Base-by-base conservation (phyloP, 2,329 filamentous ascomycete species). In the Gnomoniopsis smithogilvyi region DNA sequence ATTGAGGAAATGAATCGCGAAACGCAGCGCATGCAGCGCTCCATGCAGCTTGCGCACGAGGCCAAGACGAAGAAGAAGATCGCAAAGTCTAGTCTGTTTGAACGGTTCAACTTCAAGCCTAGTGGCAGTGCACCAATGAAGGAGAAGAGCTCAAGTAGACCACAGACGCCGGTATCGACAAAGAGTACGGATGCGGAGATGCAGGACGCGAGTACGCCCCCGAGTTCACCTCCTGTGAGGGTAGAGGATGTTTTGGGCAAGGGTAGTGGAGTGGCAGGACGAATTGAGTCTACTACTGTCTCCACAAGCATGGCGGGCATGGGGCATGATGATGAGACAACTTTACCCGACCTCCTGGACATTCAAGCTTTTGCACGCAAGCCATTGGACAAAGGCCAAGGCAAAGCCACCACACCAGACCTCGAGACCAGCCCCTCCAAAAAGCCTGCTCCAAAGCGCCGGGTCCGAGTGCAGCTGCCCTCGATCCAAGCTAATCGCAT, bases 1-100 rank as follows among this genome's bases (percentile, higher is more conserved):
- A 72, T 97, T 46, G 91, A 97, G 70, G 94, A 98, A 66, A 97
- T 99, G 89, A 89, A 90, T 67, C 85, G 92, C 59, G 95, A 99
- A 74, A 97, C 94, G 1, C 95, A 99, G 76, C 86, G 95, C 33
- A 85, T 99, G 76, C 88, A 85, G 65, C 84, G 95, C 64, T 96
- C 90, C 69, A 90, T 96, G 84, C 94, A 98, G 72, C 82, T 99
- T 51, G 86, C 90, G 1, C 93, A 98, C 72, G 88, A 96, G 70
- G 90, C 91, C 24, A 91, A 88, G 75, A 96, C 92, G 1, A 93
- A 90, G 73, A 98, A 95, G 79, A 96, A 92, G 76, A 90, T 96
- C 64, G 87, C 88, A 7, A 95, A 93, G 66, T 85, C 87, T 41
- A 90, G 90, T 60, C 79, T 99, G 1, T 90, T 98, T 68, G 88